A percentile compares a stretch with the other conserved stretches of the same genome.
Evolutionary conservation across 192 early-diverging fungal species (phyloP).

Genomic region (Coemansia sp.): DNA sequence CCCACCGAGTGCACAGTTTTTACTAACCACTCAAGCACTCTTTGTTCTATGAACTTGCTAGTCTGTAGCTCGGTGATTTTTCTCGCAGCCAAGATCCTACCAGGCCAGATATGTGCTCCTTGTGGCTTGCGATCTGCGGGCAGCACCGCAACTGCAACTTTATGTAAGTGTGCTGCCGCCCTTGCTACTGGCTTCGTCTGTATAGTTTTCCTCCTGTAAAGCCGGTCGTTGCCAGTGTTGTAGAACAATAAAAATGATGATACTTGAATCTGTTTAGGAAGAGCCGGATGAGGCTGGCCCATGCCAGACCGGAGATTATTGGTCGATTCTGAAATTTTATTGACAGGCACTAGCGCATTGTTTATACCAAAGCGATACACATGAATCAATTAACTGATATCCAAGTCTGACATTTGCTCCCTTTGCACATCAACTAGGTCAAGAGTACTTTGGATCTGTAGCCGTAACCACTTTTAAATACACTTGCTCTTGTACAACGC

Average conservation of each 20-base stretch:
- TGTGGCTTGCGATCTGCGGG: not conserved
- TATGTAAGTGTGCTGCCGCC: constrained; percentile 8
- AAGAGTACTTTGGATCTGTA: not conserved
- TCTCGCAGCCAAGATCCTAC: not conserved
- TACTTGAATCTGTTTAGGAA: constrained; percentile 11
- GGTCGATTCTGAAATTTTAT: constrained; percentile 6
- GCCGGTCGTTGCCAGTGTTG: not conserved
- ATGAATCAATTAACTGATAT: not conserved
- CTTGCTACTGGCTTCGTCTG: not conserved
- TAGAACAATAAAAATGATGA: constrained; percentile 13
- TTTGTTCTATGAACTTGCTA: not conserved
- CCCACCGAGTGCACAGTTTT: not conserved
- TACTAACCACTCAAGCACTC: not conserved
- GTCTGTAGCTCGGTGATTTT: not conserved
- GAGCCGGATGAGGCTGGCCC: constrained; percentile 18
- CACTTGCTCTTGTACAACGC: not conserved
- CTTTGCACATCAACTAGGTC: not conserved
- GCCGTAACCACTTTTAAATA: not conserved
- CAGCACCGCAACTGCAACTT: constrained; percentile 3
- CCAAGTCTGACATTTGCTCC: not conserved
- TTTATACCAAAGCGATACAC: not conserved
- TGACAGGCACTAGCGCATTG: not conserved
- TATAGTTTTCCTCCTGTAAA: not conserved
- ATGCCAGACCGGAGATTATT: constrained; percentile 13
- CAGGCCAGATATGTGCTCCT: not conserved